These are phyloP conservation scores for Kurtzmaniella quercitrusa DNA, from an alignment of 1,139 yeast species.

Conservation along the genomic window DNA sequence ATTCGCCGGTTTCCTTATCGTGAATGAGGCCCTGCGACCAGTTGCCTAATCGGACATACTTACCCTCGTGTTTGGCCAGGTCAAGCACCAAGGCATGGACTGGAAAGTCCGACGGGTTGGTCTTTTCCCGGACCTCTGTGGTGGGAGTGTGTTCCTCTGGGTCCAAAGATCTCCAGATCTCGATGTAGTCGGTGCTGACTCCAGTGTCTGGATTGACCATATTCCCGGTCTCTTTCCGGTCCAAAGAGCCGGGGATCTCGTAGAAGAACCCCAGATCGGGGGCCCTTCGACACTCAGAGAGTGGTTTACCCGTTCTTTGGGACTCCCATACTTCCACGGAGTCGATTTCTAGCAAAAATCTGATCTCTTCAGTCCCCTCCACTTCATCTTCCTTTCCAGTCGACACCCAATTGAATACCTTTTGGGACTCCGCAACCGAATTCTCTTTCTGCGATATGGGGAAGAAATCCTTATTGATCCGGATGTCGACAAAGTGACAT, in stretches of 20 bases:
- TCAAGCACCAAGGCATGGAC: conserved; percentile 25
- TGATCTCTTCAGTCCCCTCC: conserved; percentile 23
- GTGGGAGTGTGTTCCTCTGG: conserved; percentile 29
- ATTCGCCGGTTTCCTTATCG: conserved; percentile 22
- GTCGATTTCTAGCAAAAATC: conserved; percentile 43
- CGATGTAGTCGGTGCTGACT: conserved; percentile 42
- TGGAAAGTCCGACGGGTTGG: background rate
- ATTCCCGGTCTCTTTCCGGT: conserved; percentile 48
- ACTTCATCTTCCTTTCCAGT: conserved; percentile 34
- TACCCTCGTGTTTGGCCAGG: conserved; percentile 29
- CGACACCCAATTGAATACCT: conserved; percentile 36
- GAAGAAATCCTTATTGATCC: conserved; percentile 22
- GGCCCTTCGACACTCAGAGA: conserved; percentile 19
- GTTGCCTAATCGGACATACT: conserved; percentile 45
- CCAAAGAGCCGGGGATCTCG: conserved; percentile 33
- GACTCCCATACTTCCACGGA: conserved; percentile 29
- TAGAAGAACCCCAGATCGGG: conserved; percentile 48
- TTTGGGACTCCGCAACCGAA: conserved; percentile 15
- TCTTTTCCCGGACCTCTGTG: conserved; percentile 23
- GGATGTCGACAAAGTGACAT: conserved; percentile 43
- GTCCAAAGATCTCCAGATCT: conserved; percentile 55
- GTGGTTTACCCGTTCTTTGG: conserved; percentile 17
- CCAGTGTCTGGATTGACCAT: conserved; percentile 50
- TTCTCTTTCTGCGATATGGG: conserved; percentile 14
- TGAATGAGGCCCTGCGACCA: conserved; percentile 53